A percentile compares a stretch with the other conserved stretches of the same genome.
These are phyloP conservation scores for Hypoxylon rickii DNA, from an alignment of 495 filamentous ascomycete genomes.

Conservation along the genomic window DNA sequence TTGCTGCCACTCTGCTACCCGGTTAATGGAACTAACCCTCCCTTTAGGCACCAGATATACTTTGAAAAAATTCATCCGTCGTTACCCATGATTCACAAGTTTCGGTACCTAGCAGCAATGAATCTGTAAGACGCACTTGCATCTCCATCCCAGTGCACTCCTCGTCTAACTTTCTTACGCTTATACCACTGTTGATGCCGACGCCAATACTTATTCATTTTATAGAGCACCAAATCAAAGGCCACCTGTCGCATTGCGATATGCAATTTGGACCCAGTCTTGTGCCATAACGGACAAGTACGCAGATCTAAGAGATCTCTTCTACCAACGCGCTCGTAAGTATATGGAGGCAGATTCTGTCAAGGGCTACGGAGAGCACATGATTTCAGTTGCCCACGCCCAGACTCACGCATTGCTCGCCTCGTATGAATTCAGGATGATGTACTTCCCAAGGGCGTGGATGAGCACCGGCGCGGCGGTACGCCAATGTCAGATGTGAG, in stretches of 20 bases:
- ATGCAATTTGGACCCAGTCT: slow-evolving; percentile 91
- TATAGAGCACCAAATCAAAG: slow-evolving; percentile 73
- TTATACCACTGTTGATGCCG: background rate
- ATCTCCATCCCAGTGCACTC: background rate
- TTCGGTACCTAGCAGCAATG: slow-evolving; percentile 81
- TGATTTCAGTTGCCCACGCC: slow-evolving; percentile 78
- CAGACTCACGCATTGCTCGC: slow-evolving; percentile 83
- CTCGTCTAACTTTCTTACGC: too few relatives aligned
- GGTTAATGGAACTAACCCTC: too few relatives aligned
- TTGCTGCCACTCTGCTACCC: too few relatives aligned
- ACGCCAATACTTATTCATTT: slow-evolving; percentile 26
- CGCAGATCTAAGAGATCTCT: slow-evolving; percentile 72
- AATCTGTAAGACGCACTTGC: slow-evolving; percentile 58
- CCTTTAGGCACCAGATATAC: slow-evolving; percentile 74
- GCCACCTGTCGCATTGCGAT: slow-evolving; percentile 86
- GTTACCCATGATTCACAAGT: slow-evolving; percentile 85
- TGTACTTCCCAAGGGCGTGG: slow-evolving; percentile 98
- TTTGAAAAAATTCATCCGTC: slow-evolving; percentile 90
- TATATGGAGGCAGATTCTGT: slow-evolving; percentile 90
- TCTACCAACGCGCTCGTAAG: slow-evolving; percentile 86
- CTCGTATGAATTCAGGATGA: slow-evolving; percentile 92
- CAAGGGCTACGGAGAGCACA: slow-evolving; percentile 87
- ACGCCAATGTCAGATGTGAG: slow-evolving; percentile 77
- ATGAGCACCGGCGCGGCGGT: slow-evolving; percentile 81
- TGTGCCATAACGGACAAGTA: slow-evolving; percentile 84